A percentile compares a stretch with the other conserved stretches of the same genome.
phyloP scores from a whole-genome alignment of 2,329 filamentous ascomycete genomes.

The Colletotrichum lini region DNA sequence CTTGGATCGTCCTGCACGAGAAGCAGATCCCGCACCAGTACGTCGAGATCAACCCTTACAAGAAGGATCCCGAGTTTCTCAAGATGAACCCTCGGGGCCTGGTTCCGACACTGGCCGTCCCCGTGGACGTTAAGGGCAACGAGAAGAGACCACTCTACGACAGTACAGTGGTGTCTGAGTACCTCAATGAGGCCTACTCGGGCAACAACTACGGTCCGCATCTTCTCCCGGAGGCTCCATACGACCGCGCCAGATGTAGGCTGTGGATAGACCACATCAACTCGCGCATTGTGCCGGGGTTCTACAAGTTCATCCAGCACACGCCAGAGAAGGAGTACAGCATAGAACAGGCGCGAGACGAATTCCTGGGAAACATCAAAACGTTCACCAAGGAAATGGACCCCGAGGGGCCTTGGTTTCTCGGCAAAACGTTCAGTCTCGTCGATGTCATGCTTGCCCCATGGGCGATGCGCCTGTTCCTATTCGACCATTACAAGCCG shows the following conservation, averaged over 20 bases:
- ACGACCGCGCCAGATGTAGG: conserved; percentile 74
- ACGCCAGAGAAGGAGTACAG: conserved; percentile 63
- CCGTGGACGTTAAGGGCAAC: conserved; percentile 48
- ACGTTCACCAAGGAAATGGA: conserved; percentile 75
- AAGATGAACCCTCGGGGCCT: conserved; percentile 82
- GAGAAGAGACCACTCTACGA: conserved; percentile 76
- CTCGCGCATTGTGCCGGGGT: conserved; percentile 76
- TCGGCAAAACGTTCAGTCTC: conserved; percentile 73
- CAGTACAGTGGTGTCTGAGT: conserved; percentile 80
- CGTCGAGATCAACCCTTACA: conserved; percentile 83
- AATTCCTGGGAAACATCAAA: conserved; percentile 72
- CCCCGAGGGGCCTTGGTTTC: conserved; percentile 72
- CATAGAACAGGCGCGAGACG: conserved; percentile 67
- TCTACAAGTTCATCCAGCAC: conserved; percentile 74
- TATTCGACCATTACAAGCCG: conserved; percentile 82
- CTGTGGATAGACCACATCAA: conserved; percentile 84
- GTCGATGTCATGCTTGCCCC: conserved; percentile 81
- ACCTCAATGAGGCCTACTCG: conserved; percentile 79
- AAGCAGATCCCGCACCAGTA: conserved; percentile 83
- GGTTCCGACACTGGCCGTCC: conserved; percentile 77
- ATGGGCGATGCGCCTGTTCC: conserved; percentile 80
- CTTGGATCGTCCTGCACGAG: conserved; percentile 81
- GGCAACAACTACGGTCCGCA: conserved; percentile 60
- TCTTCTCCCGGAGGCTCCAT: conserved; percentile 73
- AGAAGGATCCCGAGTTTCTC: conserved; percentile 78